Base-by-base conservation (phyloP, 2,329 filamentous ascomycete species). In the Chrysoporthe puriensis region DNA sequence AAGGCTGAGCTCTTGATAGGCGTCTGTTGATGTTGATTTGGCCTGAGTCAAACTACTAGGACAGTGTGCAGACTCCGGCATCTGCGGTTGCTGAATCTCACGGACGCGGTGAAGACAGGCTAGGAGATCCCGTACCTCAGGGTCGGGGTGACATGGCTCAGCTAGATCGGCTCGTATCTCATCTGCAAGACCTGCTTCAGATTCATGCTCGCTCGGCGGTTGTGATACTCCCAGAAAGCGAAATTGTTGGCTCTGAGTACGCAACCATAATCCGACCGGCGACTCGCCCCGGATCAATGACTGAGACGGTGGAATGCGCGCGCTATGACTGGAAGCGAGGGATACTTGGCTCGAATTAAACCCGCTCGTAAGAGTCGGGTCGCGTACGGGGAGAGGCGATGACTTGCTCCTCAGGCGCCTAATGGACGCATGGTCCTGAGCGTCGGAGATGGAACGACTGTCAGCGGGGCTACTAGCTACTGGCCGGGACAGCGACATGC, bases 201-300 rank as follows among this genome's bases (percentile, higher is more conserved):
- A 56, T 7, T 21, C 42, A 14, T 43, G 21, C 13, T 69, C 67
- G 14, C 64, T 69, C 58, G 43, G 60, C 18, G 56, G 40, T 13
- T 36, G 64, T 21, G 67, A 66, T 36, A 64, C 26, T 4, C 50
- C 64, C 4, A 62, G 59, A 4, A 48, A 26, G 13, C 65, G 68
- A 44, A 67, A 69, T 14, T 62, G 66, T 52, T 65, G 61, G 14
- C 32, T 50, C 43, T 69, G 68, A 26, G 68, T 62, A 32, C 66
- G 66, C 36, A 69, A 62, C 68, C 68, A 69, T 40, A 69, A 26
- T 8, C 68, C 68, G 4, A 69, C 65, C 1, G 66, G 68, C 18
- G 68, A 69, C 43, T 69, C 68, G 7, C 62, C 68, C 2, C 68
- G 68, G 4, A 68, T 36, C 46, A 68, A 57, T 21, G 66, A 65